Evolutionary conservation across 352 stramenopile species (phyloP).

Genomic region (Phytopythium litorale): DNA sequence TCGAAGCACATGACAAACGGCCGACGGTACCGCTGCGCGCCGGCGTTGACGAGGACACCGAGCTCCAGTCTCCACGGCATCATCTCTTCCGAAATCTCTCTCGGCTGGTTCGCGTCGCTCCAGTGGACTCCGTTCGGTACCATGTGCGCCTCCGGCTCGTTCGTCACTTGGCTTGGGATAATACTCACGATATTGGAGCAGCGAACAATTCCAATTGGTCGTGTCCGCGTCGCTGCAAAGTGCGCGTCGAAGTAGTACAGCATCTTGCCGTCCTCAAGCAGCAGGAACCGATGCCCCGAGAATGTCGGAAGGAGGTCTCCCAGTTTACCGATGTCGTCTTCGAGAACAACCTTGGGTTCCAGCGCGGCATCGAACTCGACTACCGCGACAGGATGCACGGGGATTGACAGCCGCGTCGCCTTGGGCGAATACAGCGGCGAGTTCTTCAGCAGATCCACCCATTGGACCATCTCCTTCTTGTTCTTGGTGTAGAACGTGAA

Average conservation of each 20-base stretch:
- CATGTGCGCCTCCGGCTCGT: constrained; percentile 15
- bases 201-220: constrained; percentile 73
- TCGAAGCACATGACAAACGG: constrained; percentile 78
- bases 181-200: constrained; percentile 84
- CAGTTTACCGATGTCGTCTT: constrained; percentile 71
- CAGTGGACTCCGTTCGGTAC: constrained; percentile 5
- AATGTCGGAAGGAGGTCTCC: constrained; percentile 73
- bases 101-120: constrained; percentile 10
- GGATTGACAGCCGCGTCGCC: constrained; percentile 62
- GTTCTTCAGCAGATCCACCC: constrained; percentile 88
- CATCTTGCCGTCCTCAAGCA: constrained; percentile 79
- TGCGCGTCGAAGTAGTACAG: constrained; percentile 68
- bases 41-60: constrained; percentile 52
- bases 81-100: constrained; percentile 33
- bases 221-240: constrained; percentile 47
- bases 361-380: constrained; percentile 70
- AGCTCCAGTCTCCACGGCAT: constrained; percentile 80
- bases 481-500: constrained; percentile 86
- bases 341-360: constrained; percentile 64
- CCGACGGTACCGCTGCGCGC: constrained; percentile 64
- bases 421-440: constrained; percentile 66
- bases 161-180: constrained; percentile 56
- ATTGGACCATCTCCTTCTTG: constrained; percentile 75
- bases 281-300: constrained; percentile 59
- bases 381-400: constrained; percentile 72